These are phyloP conservation scores for Astrothelium macrocarpum DNA, from an alignment of 495 filamentous ascomycete genomes.

Conservation along the genomic window DNA sequence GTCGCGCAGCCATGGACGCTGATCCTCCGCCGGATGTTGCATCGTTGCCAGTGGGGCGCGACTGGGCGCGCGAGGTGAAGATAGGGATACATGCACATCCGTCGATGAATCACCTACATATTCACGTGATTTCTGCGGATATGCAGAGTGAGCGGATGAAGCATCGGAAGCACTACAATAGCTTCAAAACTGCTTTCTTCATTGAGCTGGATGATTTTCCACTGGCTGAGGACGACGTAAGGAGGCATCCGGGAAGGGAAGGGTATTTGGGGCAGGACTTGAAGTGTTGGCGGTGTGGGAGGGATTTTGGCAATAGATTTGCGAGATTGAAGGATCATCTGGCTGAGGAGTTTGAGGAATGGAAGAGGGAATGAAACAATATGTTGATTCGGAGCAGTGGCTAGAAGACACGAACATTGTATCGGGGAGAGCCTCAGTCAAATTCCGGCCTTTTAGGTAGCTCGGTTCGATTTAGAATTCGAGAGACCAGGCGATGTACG, in stretches of 20 bases:
- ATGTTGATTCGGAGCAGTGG: no score
- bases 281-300: slow-evolving; percentile 77
- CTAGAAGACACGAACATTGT: no score
- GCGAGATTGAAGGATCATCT: slow-evolving; percentile 69
- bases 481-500: no score
- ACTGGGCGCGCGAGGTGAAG: slow-evolving; percentile 70
- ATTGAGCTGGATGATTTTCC: slow-evolving; percentile 75
- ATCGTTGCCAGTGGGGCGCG: slow-evolving; percentile 56
- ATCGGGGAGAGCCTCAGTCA: no score
- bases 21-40: slow-evolving; percentile 31
- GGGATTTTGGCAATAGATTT: slow-evolving; percentile 63
- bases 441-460: no score
- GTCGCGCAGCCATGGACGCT: slow-evolving; percentile 46
- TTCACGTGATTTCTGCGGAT: slow-evolving; percentile 77
- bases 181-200: slow-evolving; percentile 82
- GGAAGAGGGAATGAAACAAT: slow-evolving; percentile 62
- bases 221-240: slow-evolving; percentile 48
- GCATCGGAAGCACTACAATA: slow-evolving; percentile 85
- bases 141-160: slow-evolving; percentile 58
- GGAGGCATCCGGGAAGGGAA: slow-evolving; percentile 39
- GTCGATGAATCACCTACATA: slow-evolving; percentile 86
- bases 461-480: no score
- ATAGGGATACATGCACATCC: slow-evolving; percentile 77
- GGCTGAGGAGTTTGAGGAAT: slow-evolving; percentile 66
- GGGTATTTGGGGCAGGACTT: slow-evolving; percentile 54